A percentile compares a stretch with the other conserved stretches of the same genome.
Evolutionary conservation across 306 rosid species (phyloP).

Genomic region (Rosa rugosa): DNA sequence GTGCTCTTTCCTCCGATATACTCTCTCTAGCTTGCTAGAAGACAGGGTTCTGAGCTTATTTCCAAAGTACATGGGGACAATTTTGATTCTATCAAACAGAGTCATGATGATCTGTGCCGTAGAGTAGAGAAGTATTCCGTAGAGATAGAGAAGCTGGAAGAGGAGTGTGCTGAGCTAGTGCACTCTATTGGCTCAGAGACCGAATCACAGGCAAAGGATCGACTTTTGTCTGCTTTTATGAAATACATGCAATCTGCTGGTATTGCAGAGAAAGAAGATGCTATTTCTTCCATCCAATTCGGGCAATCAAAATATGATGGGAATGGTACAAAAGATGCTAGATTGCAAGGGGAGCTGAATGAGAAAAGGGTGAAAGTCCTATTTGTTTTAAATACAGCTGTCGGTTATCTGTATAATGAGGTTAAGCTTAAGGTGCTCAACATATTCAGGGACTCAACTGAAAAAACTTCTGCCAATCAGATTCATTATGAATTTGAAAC

Average conservation of each 20-base stretch:
- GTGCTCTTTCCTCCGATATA: slow-evolving; percentile 67
- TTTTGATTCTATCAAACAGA: slow-evolving; percentile 51
- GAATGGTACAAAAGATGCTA: slow-evolving; percentile 40
- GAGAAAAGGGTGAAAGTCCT: slow-evolving; percentile 60
- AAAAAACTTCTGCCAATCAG: slow-evolving; percentile 42
- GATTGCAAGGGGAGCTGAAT: slow-evolving; percentile 44
- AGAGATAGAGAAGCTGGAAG: slow-evolving; percentile 70
- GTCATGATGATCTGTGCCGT: slow-evolving; percentile 64
- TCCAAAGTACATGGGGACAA: slow-evolving; percentile 55
- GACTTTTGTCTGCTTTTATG: slow-evolving; percentile 17
- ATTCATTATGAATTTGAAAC: slow-evolving; percentile 53
- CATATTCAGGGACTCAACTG: slow-evolving; percentile 40
- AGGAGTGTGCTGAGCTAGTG: slow-evolving; percentile 61
- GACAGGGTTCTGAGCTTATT: slow-evolving; percentile 85
- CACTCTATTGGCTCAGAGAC: slow-evolving; percentile 65
- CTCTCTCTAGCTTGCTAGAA: slow-evolving; percentile 80
- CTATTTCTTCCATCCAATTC: slow-evolving; percentile 42
- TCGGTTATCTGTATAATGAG: slow-evolving; percentile 55
- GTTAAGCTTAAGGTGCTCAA: slow-evolving; percentile 49
- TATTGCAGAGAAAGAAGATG: slow-evolving; percentile 52
- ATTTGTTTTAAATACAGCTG: slow-evolving; percentile 55
- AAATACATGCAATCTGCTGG: slow-evolving; percentile 65
- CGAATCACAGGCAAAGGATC: slow-evolving; percentile 73
- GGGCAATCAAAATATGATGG: slow-evolving; percentile 47
- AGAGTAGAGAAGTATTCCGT: slow-evolving; percentile 60